Conservation (phyloP, 768 basidiomycete species). For the Tylopilus balloui region DNA sequence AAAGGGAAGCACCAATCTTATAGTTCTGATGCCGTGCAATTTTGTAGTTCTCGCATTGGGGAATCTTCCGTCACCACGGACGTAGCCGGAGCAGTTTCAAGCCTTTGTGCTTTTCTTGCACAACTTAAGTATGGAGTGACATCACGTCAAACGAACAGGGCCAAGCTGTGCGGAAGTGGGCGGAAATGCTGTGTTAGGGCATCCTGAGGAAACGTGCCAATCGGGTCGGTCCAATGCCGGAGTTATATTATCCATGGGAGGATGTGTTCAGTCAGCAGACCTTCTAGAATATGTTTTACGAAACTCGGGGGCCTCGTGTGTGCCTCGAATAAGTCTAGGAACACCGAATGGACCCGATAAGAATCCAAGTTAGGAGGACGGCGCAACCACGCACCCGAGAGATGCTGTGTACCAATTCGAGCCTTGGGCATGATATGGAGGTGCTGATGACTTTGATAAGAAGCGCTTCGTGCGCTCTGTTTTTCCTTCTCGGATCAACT, state of each 20-base stretch:
- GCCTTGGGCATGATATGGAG: background rate
- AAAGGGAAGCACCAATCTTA: background rate
- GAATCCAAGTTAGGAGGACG: background rate
- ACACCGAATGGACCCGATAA: background rate
- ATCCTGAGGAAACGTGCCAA: background rate
- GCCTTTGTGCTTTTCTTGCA: background rate
- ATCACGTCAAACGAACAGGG: background rate
- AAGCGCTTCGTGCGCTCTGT: background rate
- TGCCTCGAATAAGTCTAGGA: background rate
- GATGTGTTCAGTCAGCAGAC: background rate
- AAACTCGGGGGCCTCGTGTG: background rate
- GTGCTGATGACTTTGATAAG: background rate
- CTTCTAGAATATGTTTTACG: background rate
- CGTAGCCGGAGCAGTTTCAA: background rate
- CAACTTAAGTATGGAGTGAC: background rate
- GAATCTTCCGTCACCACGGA: constrained; percentile 13
- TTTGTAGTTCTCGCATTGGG: constrained; percentile 13
- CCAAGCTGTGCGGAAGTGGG: background rate
- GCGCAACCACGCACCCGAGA: background rate
- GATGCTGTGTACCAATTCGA: background rate
- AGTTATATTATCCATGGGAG: background rate
- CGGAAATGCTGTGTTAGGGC: background rate
- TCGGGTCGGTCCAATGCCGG: background rate
- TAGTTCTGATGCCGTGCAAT: background rate
- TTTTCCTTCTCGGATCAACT: background rate